These are phyloP conservation scores for Monosporozyma solicola DNA, from an alignment of 805 yeast genomes.

Conservation along the genomic window DNA sequence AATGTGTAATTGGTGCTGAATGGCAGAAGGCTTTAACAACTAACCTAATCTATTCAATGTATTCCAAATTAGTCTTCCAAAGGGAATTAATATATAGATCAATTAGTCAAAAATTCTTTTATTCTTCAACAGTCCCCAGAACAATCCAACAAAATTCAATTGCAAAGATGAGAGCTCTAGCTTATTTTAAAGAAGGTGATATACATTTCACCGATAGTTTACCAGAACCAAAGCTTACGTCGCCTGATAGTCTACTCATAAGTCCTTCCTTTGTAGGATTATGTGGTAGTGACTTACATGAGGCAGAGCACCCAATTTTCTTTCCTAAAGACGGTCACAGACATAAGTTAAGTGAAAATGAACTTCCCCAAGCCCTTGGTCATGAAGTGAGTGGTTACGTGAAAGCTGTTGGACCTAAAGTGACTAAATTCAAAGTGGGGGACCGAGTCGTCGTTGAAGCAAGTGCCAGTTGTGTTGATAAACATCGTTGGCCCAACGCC, in stretches of 20 bases:
- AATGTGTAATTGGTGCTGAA: no score
- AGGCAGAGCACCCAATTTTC: constrained; percentile 50
- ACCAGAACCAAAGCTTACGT: constrained; percentile 30
- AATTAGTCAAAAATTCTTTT: neutral
- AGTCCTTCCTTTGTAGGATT: constrained; percentile 46
- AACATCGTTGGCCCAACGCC: constrained; percentile 31
- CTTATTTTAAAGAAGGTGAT: constrained; percentile 38
- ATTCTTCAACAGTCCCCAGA: neutral
- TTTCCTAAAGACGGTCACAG: constrained; percentile 34
- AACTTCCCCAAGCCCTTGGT: constrained; percentile 41
- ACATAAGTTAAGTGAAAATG: constrained; percentile 33
- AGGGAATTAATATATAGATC: neutral
- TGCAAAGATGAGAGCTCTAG: constrained; percentile 37
- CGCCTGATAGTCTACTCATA: constrained; percentile 34
- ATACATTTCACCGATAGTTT: constrained; percentile 33
- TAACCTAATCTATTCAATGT: no score
- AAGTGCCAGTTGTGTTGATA: constrained; percentile 46
- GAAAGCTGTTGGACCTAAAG: constrained; percentile 38
- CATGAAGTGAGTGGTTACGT: constrained; percentile 46
- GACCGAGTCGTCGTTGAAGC: constrained; percentile 59
- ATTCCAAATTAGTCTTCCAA: no score
- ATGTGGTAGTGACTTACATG: constrained; percentile 54
- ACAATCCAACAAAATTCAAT: neutral
- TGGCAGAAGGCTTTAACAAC: no score
- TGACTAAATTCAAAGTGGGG: constrained; percentile 39